phyloP scores from a whole-genome alignment of 805 yeast species.

The Myxozyma kluyveri region DNA sequence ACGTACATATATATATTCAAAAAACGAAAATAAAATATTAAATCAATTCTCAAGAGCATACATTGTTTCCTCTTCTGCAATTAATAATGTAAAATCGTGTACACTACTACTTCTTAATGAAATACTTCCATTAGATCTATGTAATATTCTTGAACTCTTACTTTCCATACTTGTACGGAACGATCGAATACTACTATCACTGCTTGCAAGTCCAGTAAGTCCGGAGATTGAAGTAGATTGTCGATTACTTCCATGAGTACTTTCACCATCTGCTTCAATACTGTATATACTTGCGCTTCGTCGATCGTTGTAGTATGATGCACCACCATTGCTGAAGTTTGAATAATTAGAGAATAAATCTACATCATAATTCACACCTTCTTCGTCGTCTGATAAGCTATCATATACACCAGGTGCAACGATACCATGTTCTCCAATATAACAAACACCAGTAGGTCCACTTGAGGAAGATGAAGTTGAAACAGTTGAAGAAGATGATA shows the following conservation, averaged over 20 bases:
- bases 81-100: slow-evolving; percentile 12
- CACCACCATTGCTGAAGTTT: neutral
- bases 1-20: neutral
- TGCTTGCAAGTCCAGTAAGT: too few relatives aligned
- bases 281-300: neutral
- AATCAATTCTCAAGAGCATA: slow-evolving; percentile 2
- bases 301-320: neutral
- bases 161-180: neutral
- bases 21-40: neutral
- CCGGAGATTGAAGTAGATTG: neutral
- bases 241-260: neutral
- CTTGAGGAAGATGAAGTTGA: neutral
- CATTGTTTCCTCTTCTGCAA: slow-evolving; percentile 11
- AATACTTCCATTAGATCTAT: neutral
- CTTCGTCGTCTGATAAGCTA: slow-evolving; percentile 12
- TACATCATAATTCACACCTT: neutral
- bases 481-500: neutral
- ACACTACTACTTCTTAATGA: slow-evolving; percentile 12
- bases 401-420: slow-evolving; percentile 10
- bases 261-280: neutral
- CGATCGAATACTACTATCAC: too few relatives aligned
- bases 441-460: slow-evolving; percentile 16
- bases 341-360: neutral
- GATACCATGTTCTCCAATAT: slow-evolving; percentile 23
- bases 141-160: neutral